These are phyloP conservation scores for Cyamopsis tetragonoloba DNA, from an alignment of 306 rosid genomes.

Conservation along the genomic window DNA sequence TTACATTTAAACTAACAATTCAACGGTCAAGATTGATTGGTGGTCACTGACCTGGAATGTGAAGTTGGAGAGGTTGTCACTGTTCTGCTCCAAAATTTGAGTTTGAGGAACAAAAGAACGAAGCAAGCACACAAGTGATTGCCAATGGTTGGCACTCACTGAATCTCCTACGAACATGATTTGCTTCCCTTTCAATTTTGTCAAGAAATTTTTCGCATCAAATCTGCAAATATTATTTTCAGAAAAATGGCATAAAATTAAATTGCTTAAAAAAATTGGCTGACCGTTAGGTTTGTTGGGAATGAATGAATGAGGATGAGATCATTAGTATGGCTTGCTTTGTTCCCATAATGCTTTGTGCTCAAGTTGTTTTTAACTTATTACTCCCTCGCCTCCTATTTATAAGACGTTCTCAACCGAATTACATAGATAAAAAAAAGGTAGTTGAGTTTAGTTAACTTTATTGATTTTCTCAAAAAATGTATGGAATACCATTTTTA, in stretches of 20 bases:
- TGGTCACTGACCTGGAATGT: constrained; percentile 36
- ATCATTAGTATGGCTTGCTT: neutral
- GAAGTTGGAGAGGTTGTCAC: neutral
- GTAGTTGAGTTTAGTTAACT: too few relatives aligned
- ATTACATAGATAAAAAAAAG: too few relatives aligned
- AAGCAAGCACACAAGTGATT: constrained; percentile 60
- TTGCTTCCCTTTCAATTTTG: constrained; percentile 40
- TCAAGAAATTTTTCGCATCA: constrained; percentile 44
- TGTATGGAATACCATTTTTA: too few relatives aligned
- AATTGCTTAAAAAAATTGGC: neutral
- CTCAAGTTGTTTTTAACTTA: too few relatives aligned
- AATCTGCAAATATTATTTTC: constrained; percentile 34
- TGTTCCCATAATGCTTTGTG: too few relatives aligned
- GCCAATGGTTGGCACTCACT: constrained; percentile 53
- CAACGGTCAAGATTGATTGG: too few relatives aligned
- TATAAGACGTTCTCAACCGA: too few relatives aligned
- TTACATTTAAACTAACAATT: too few relatives aligned
- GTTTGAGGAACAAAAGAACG: constrained; percentile 40
- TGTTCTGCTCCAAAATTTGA: neutral
- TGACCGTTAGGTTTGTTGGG: neutral
- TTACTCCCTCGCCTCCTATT: too few relatives aligned
- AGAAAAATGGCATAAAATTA: neutral
- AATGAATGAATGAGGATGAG: neutral
- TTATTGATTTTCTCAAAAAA: too few relatives aligned
- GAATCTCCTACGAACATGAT: constrained; percentile 77